Conservation (phyloP, 768 basidiomycete genomes). For the Scleroderma bovista region DNA sequence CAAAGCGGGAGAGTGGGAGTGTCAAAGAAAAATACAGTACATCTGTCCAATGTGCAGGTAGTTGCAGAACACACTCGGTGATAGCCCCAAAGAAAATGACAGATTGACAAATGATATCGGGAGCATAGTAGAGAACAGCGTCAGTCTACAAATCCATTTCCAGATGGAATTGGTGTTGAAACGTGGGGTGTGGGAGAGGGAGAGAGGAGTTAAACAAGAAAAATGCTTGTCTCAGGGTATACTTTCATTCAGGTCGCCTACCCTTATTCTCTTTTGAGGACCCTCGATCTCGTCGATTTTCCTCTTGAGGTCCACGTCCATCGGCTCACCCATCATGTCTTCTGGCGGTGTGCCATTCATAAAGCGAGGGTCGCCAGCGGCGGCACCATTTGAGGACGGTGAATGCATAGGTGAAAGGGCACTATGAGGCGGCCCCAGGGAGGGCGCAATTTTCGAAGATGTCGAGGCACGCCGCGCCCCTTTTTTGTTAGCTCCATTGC, state of each 20-base stretch:
- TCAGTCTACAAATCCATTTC: slow-evolving; percentile 26
- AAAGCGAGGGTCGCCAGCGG: slow-evolving; percentile 31
- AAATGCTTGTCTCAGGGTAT: slow-evolving; percentile 46
- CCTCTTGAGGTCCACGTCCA: slow-evolving; percentile 57
- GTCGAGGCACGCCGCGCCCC: slow-evolving; percentile 47
- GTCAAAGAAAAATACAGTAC: slow-evolving; percentile 28
- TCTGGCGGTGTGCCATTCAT: slow-evolving; percentile 34
- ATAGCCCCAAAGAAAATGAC: slow-evolving; percentile 30
- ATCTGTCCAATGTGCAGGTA: slow-evolving; percentile 27
- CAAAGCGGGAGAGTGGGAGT: slow-evolving; percentile 4
- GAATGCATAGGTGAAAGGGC: slow-evolving; percentile 52
- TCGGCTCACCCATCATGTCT: slow-evolving; percentile 36
- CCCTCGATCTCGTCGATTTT: slow-evolving; percentile 49
- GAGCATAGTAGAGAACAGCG: slow-evolving; percentile 20
- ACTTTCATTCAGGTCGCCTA: slow-evolving; percentile 46
- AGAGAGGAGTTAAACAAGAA: slow-evolving; percentile 17
- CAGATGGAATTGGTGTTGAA: slow-evolving; percentile 16
- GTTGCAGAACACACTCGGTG: slow-evolving; percentile 13
- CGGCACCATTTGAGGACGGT: slow-evolving; percentile 26
- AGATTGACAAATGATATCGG: slow-evolving; percentile 25
- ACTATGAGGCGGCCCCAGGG: slow-evolving; percentile 24
- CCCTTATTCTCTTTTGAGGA: slow-evolving; percentile 66
- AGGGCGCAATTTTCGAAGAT: slow-evolving; percentile 35
- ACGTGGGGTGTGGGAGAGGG: slow-evolving; percentile 10
- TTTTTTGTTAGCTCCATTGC: slow-evolving; percentile 30